These are phyloP conservation scores for Tylopilus sp. DNA, from an alignment of 1,284 basidiomycete species.

Conservation along the genomic window DNA sequence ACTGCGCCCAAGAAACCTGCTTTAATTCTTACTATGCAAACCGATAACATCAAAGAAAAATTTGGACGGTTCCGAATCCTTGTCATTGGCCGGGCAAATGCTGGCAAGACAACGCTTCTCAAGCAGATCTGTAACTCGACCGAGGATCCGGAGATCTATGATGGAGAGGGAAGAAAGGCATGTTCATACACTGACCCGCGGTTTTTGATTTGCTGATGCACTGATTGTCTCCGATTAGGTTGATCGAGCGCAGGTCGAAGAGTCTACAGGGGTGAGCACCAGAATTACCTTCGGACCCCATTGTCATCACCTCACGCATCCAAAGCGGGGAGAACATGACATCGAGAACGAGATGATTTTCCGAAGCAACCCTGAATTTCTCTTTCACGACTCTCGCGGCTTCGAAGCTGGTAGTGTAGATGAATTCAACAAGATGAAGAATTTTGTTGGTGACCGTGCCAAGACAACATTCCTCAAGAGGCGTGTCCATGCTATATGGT, in stretches of 20 bases:
- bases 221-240: background rate
- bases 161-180: background rate
- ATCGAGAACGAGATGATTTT: background rate
- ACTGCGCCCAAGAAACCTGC: too few relatives aligned
- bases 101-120: too few relatives aligned
- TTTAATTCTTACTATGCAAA: too few relatives aligned
- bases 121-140: too few relatives aligned
- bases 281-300: too few relatives aligned
- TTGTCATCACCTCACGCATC: background rate
- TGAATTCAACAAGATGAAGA: background rate
- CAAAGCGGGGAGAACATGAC: background rate
- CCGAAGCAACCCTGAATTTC: background rate
- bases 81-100: too few relatives aligned
- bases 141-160: too few relatives aligned
- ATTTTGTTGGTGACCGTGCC: background rate
- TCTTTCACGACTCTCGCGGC: background rate
- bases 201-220: background rate
- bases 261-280: background rate
- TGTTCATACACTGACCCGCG: background rate
- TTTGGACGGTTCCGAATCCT: too few relatives aligned
- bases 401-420: background rate
- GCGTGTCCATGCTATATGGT: too few relatives aligned
- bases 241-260: background rate
- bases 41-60: too few relatives aligned
- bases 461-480: background rate